Evolutionary conservation across 2,329 filamentous ascomycete genomes (phyloP), one percentile per base, ranked within the genome.

Genomic region (Ophioceras dolichostomum): DNA sequence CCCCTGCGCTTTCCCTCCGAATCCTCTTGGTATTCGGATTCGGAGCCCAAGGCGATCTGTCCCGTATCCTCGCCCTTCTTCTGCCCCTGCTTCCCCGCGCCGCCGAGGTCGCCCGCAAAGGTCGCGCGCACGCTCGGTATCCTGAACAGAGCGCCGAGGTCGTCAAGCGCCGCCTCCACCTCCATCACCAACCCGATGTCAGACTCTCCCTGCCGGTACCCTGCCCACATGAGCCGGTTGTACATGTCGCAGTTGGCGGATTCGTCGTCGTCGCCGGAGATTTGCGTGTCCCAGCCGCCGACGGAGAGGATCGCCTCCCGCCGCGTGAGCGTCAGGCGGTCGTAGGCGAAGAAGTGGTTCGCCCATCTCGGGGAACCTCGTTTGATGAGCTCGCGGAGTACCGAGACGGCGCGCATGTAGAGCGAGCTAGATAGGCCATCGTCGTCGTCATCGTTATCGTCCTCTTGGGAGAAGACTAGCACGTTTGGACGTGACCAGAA

Each of bases 241-340:
- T 73, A 67, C 57, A 69, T 64, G 47, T 74, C 70, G 51, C 69
- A 76, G 47, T 76, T 71, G 24, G 65, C 70, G 41, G 65, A 60
- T n/a, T n/a, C n/a, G n/a, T n/a, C n/a, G n/a, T n/a, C n/a, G 49
- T 76, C 76, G 46, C 67, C 76, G 0, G 71, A 68, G 29, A 78
- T 74, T 40, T 68, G 53, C 0, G 66, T 65, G 47, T 77, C 73
- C 68, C 71, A 77, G 0, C 61, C 68, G 16, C 71, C 61, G 7
- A 74, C 59, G 32, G 63, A 59, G 42, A 65, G 60, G 46, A 65
- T 66, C 0, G 69, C 65, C 7, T 51, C 56, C 10, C 65, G 66
- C 45, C 77, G 76, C 30, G 76, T 68, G 2, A 76, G 56, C 2
- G 70, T 62, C 3, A 78, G 57, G 43, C 69, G 66, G 48, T 77